A percentile compares a stretch with the other conserved stretches of the same genome.
phyloP scores from a whole-genome alignment of 2,329 filamentous ascomycete genomes.

The Colletotrichum sp. region DNA sequence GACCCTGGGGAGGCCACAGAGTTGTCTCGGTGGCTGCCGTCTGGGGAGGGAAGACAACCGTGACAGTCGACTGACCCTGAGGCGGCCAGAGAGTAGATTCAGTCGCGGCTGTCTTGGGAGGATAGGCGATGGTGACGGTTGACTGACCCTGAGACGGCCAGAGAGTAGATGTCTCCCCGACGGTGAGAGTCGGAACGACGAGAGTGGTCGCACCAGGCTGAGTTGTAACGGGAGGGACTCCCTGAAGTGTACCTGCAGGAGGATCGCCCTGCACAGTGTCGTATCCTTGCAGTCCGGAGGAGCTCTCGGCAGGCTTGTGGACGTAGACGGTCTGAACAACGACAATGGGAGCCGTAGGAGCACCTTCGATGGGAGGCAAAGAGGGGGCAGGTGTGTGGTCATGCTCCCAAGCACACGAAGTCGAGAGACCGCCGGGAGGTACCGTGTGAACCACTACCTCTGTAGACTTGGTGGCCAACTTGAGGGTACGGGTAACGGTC shows the following conservation, averaged over 20 bases:
- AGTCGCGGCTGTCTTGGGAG: not conserved
- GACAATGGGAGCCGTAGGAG: not conserved
- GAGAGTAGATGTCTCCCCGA: not conserved
- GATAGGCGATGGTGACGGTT: not conserved
- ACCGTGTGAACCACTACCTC: not conserved
- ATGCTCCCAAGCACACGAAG: not conserved
- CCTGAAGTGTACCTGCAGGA: not conserved
- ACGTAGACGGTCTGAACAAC: constrained; percentile 7
- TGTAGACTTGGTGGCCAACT: constrained; percentile 3
- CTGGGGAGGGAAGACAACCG: not conserved
- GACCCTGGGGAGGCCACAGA: not conserved
- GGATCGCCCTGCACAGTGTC: not conserved
- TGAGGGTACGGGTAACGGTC: constrained; percentile 11
- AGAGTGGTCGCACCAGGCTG: not conserved
- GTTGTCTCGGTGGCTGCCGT: not conserved
- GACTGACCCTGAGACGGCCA: not conserved
- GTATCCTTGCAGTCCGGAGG: not conserved
- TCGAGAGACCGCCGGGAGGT: not conserved
- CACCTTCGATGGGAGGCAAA: not conserved
- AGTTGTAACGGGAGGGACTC: not conserved
- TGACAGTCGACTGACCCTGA: not conserved
- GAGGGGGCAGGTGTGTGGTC: not conserved
- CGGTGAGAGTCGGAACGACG: no score
- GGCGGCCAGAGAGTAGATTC: not conserved
- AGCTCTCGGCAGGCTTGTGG: not conserved